Base-by-base conservation (phyloP, 495 filamentous ascomycete genomes). In the Delitschia confertaspora region DNA sequence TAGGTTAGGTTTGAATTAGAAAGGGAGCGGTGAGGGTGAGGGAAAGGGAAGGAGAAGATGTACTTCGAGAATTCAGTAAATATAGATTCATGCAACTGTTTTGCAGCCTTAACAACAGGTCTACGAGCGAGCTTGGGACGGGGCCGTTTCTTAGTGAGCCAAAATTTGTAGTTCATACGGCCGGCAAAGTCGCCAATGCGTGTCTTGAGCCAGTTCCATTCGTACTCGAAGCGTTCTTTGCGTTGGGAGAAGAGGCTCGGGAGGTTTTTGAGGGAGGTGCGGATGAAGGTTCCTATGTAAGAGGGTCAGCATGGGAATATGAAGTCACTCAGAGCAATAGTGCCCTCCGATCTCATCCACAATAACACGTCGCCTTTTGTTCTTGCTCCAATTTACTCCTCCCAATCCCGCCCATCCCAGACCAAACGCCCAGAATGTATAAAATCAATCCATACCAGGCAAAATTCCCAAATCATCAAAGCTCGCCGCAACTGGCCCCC, bases 21-120 rank as follows among this genome's bases (percentile, higher is more conserved):
- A 71, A 14, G 61, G 58, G 43, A 69, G 64, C 21, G 91, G 67
- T n/a, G 75, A 74, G 18, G 64, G 33, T 69, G 67, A 11, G 93
- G 55, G 10, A 68, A 70, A 3, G 59, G 43, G 31, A 68, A 61
- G 61, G 88, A 76, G 46, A 78, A 3, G 22, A 35, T n/a, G 20
- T 38, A 29, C 13, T 7, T 29, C 26, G n/a, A 29, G 7, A 13
- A 7, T 29, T 7, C 13, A 29, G 7, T 7, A 29, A 29, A 13
- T 7, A 7, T 29, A 29, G 7, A 7, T 13, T 7, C 26, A 7
- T 7, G 26, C 26, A 7, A 13, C 13, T 7, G 7, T 29, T 7
- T 29, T 7, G 7, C 7, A 29, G n/a, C 7, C 26, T 13, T 7
- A 29, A 13, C 7, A 29, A 29, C 7, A 29, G 26, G 26, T 29